Percentiles rank a stretch among this genome's conserved stretches.
Evolutionary conservation across 1,284 basidiomycete species (phyloP).

Genomic region (Cystobasidiaceae sp.): DNA sequence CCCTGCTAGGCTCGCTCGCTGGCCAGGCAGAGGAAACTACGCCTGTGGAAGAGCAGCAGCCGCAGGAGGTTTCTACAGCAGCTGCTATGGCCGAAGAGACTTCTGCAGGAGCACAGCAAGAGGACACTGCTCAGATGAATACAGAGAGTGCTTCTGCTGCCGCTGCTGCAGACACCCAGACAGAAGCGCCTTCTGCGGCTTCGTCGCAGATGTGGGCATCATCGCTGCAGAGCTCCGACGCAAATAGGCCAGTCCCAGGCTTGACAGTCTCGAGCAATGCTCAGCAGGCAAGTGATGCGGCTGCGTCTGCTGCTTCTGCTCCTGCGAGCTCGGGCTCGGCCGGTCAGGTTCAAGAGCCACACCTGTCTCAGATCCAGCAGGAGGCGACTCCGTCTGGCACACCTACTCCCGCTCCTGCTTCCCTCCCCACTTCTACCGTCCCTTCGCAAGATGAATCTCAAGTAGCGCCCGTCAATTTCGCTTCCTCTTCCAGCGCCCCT

Average conservation of each 20-base stretch:
- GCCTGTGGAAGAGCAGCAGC: too few relatives aligned
- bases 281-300: too few relatives aligned
- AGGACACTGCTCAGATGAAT: too few relatives aligned
- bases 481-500: not conserved
- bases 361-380: not conserved
- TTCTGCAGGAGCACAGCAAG: not conserved
- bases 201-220: not conserved
- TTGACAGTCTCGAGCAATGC: too few relatives aligned
- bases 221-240: too few relatives aligned
- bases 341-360: too few relatives aligned
- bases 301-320: not conserved
- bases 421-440: not conserved
- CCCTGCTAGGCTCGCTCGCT: too few relatives aligned
- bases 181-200: not conserved
- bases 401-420: not conserved
- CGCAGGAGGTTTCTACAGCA: not conserved
- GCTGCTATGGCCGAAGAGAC: not conserved
- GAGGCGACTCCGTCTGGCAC: constrained; percentile 10
- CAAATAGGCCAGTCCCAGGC: too few relatives aligned
- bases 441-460: not conserved
- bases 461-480: not conserved
- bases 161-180: too few relatives aligned
- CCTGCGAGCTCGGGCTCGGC: too few relatives aligned
- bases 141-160: too few relatives aligned
- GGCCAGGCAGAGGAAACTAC: too few relatives aligned